Evolutionary conservation across 352 stramenopile genomes (phyloP).

Genomic region (Peronospora destructor): DNA sequence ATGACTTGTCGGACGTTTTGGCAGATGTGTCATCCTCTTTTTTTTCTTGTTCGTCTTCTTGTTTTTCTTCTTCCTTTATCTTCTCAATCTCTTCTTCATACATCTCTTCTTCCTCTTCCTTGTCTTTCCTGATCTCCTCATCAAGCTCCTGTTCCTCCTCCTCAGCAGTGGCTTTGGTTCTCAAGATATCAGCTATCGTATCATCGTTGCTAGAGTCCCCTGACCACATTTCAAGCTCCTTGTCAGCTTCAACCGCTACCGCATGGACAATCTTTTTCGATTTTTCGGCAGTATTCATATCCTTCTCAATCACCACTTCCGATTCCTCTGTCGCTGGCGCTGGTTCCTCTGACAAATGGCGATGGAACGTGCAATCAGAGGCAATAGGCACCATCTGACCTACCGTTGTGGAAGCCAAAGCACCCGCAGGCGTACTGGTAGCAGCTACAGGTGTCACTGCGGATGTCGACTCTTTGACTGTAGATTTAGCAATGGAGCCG

Average conservation of each 20-base stretch:
- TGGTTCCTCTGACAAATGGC: neutral
- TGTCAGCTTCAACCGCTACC: conserved; percentile 23
- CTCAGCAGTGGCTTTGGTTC: conserved; percentile 15
- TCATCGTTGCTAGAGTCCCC: conserved; percentile 15
- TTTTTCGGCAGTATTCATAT: conserved; percentile 23
- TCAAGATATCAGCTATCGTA: conserved; percentile 17
- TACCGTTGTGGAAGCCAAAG: conserved; percentile 13
- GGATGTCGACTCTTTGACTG: conserved; percentile 1
- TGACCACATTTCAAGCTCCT: conserved; percentile 19
- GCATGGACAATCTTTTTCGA: conserved; percentile 16
- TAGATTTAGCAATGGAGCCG: neutral
- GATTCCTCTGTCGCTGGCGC: neutral
- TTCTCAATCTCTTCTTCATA: conserved; percentile 14
- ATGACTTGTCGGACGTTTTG: conserved; percentile 2
- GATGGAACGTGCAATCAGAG: conserved; percentile 21
- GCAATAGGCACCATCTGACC: conserved; percentile 8
- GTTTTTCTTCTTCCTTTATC: neutral
- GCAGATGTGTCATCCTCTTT: conserved; percentile 2
- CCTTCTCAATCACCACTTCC: conserved; percentile 24
- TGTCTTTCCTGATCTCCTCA: conserved; percentile 6
- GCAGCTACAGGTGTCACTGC: conserved; percentile 3
- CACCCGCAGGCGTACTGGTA: conserved; percentile 5
- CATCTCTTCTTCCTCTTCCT: conserved; percentile 12
- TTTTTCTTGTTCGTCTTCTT: conserved; percentile 4
- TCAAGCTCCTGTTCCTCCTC: conserved; percentile 16